Evolutionary conservation across 768 basidiomycete species (phyloP).

Genomic region (Jaapia argillacea): DNA sequence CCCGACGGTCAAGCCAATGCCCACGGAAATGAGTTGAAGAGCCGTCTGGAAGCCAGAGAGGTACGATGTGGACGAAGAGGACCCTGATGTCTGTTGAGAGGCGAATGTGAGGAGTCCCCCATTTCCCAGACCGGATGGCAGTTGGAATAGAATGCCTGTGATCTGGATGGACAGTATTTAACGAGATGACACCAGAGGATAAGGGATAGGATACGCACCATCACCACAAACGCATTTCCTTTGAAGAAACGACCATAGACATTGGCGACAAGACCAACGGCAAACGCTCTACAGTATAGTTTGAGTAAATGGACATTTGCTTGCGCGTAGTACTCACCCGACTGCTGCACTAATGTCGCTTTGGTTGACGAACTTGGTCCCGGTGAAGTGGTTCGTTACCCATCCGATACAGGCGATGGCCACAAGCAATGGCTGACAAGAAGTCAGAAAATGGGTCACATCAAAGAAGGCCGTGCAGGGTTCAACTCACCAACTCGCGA

Average conservation of each 20-base stretch:
- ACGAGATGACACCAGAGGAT: no score
- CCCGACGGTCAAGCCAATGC: slow-evolving; percentile 74
- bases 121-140: slow-evolving; percentile 73
- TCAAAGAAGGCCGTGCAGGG: no score
- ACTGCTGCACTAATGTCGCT: slow-evolving; percentile 73
- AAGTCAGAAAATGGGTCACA: no score
- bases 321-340: slow-evolving; percentile 30
- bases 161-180: slow-evolving; percentile 24
- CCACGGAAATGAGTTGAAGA: slow-evolving; percentile 65
- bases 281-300: slow-evolving; percentile 44
- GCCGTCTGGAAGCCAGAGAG: slow-evolving; percentile 67
- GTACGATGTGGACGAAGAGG: slow-evolving; percentile 37
- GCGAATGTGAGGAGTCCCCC: slow-evolving; percentile 73
- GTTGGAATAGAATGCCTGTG: slow-evolving; percentile 77
- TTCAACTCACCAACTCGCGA: slow-evolving; percentile 48
- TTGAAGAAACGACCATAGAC: slow-evolving; percentile 64
- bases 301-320: not conserved
- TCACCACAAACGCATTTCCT: slow-evolving; percentile 73
- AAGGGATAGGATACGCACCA: slow-evolving; percentile 43
- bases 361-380: slow-evolving; percentile 50
- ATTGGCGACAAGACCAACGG: slow-evolving; percentile 73
- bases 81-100: slow-evolving; percentile 40
- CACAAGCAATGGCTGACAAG: slow-evolving; percentile 38
- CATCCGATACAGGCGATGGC: slow-evolving; percentile 61
- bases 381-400: slow-evolving; percentile 69